These are phyloP conservation scores for Vachellia collinsii DNA, from an alignment of 306 rosid genomes.

Conservation along the genomic window DNA sequence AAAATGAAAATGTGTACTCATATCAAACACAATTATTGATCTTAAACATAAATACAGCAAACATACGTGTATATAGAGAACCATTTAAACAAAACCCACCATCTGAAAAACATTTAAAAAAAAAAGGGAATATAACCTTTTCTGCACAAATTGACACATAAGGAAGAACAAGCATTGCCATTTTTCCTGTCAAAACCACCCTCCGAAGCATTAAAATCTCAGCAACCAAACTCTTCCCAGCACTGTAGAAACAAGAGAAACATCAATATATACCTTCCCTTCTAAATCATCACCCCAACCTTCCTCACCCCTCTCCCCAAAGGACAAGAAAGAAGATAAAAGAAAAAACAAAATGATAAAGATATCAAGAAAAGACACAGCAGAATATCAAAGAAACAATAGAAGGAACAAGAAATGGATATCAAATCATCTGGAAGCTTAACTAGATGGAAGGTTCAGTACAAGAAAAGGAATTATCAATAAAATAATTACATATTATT, in stretches of 20 bases:
- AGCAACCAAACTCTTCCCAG: constrained; percentile 99
- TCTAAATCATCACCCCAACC: not conserved
- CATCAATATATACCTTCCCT: constrained; percentile 32
- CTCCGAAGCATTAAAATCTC: constrained; percentile 91
- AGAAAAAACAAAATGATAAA: not conserved
- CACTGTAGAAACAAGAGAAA: constrained; percentile 65
- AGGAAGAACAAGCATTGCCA: constrained; percentile 95
- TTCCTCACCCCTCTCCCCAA: not conserved
- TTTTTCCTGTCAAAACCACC: constrained; percentile 77
- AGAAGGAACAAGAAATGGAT: constrained; percentile 25
- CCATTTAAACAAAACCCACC: constrained; percentile 30
- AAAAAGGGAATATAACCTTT: constrained; percentile 62
- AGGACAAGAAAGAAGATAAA: not conserved
- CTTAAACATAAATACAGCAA: not conserved
- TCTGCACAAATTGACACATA: constrained; percentile 97
- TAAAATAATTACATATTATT: not conserved
- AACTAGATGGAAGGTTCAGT: not conserved
- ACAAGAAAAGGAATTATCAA: constrained; percentile 30
- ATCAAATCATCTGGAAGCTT: constrained; percentile 14
- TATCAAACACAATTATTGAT: not conserved
- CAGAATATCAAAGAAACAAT: constrained; percentile 27
- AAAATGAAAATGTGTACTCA: constrained; percentile 29
- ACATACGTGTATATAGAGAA: not conserved
- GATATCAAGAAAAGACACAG: constrained; percentile 23
- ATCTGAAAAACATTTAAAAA: constrained; percentile 8